Evolutionary conservation across 441 rosid genomes (phyloP).

Genomic region (Pelargonium citronellum): DNA sequence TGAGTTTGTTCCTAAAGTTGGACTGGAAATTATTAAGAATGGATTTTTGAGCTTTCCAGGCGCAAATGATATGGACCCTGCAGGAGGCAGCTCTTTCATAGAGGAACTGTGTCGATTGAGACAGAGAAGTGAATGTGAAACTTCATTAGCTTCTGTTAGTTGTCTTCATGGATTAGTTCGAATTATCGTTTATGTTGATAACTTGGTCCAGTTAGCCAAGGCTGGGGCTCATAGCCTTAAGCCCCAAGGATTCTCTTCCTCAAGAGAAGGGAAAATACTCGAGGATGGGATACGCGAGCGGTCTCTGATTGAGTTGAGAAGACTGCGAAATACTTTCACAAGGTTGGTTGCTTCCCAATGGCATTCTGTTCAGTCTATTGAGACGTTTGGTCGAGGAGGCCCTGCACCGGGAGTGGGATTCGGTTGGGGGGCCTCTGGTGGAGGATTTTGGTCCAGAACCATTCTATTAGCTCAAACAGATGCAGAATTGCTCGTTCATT

Average conservation of each 20-base stretch:
- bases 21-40: slow-evolving; percentile 57
- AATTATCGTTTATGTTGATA: slow-evolving; percentile 41
- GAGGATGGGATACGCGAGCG: slow-evolving; percentile 51
- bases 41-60: slow-evolving; percentile 44
- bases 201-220: slow-evolving; percentile 53
- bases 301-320: slow-evolving; percentile 46
- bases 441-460: slow-evolving; percentile 77
- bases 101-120: slow-evolving; percentile 51
- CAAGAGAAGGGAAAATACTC: slow-evolving; percentile 54
- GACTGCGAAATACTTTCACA: slow-evolving; percentile 38
- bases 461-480: slow-evolving; percentile 68
- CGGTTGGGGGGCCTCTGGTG: slow-evolving; percentile 90
- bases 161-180: slow-evolving; percentile 60
- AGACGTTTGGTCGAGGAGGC: slow-evolving; percentile 78
- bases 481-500: slow-evolving; percentile 42
- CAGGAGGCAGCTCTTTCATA: slow-evolving; percentile 41
- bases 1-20: slow-evolving; percentile 78
- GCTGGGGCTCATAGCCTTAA: slow-evolving; percentile 24
- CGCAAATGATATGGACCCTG: slow-evolving; percentile 28
- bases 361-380: slow-evolving; percentile 55
- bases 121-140: slow-evolving; percentile 40
- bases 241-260: slow-evolving; percentile 30
- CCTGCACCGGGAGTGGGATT: slow-evolving; percentile 80
- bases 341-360: slow-evolving; percentile 49
- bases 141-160: slow-evolving; percentile 61